Percentiles rank a stretch among this genome's conserved stretches.
Conservation (phyloP, 306 rosid species). For the Rosa lucieae region DNA sequence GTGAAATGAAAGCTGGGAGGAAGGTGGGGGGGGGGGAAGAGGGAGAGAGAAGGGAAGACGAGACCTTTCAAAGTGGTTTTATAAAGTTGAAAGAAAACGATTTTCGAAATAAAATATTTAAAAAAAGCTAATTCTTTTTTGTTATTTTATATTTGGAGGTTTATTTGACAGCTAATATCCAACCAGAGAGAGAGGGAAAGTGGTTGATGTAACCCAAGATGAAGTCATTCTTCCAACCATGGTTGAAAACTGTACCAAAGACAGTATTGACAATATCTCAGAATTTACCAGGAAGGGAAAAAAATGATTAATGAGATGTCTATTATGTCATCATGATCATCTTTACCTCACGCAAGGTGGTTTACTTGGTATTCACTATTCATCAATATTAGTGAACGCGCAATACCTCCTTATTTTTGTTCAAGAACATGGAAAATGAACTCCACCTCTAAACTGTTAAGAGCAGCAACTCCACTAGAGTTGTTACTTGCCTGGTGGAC, state of each 20-base stretch:
- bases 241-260: constrained; percentile 3
- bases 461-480: too few relatives aligned
- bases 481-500: too few relatives aligned
- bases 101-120: constrained; percentile 17
- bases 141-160: not conserved
- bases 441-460: too few relatives aligned
- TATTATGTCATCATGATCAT: too few relatives aligned
- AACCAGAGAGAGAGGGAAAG: constrained; percentile 33
- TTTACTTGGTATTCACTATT: too few relatives aligned
- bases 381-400: too few relatives aligned
- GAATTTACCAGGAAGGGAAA: not conserved
- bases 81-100: constrained; percentile 33
- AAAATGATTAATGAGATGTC: not conserved
- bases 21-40: not conserved
- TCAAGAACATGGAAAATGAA: too few relatives aligned
- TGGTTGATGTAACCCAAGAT: constrained; percentile 15
- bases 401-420: too few relatives aligned
- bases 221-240: constrained; percentile 31
- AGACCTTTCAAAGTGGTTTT: constrained; percentile 32
- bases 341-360: too few relatives aligned
- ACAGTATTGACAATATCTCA: too few relatives aligned
- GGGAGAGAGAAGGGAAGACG: not conserved
- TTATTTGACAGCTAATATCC: constrained; percentile 87
- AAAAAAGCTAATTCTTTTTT: not conserved
- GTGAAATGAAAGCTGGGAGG: not conserved